phyloP scores from a whole-genome alignment of 768 basidiomycete species.

The Russula dissimulans region DNA sequence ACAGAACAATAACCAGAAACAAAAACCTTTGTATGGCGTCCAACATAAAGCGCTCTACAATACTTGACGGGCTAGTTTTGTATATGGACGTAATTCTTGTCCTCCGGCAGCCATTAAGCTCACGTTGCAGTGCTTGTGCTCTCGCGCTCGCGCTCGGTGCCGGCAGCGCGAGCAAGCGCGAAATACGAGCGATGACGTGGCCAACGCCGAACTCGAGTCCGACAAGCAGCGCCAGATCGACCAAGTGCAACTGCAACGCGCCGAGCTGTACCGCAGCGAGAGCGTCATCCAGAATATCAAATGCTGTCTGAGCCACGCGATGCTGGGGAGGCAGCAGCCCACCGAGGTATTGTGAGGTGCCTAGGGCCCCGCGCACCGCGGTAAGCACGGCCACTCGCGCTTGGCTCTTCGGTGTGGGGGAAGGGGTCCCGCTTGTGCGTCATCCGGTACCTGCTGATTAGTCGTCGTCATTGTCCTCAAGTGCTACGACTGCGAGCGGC shows the following conservation, averaged over 20 bases:
- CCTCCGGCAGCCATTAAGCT: too few relatives aligned
- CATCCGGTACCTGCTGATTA: too few relatives aligned
- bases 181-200: slow-evolving; percentile 29
- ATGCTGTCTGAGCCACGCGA: slow-evolving; percentile 72
- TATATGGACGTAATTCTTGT: too few relatives aligned
- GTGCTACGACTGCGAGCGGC: slow-evolving; percentile 31
- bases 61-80: too few relatives aligned
- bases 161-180: slow-evolving; percentile 21
- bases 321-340: slow-evolving; percentile 50
- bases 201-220: slow-evolving; percentile 52
- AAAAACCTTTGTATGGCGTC: too few relatives aligned
- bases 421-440: too few relatives aligned
- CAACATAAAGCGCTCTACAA: too few relatives aligned
- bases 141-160: not conserved
- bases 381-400: slow-evolving; percentile 15
- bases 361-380: slow-evolving; percentile 20
- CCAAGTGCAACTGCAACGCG: slow-evolving; percentile 51
- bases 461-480: too few relatives aligned
- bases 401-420: slow-evolving; percentile 8
- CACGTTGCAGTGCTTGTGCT: too few relatives aligned
- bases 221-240: slow-evolving; percentile 63
- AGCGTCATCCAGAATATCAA: slow-evolving; percentile 99
- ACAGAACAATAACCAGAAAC: too few relatives aligned
- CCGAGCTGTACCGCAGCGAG: slow-evolving; percentile 84
- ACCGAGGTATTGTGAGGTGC: slow-evolving; percentile 62